These are phyloP conservation scores for Beauveria pseudobassiana DNA, from an alignment of 2,329 filamentous ascomycete species.

Conservation along the genomic window DNA sequence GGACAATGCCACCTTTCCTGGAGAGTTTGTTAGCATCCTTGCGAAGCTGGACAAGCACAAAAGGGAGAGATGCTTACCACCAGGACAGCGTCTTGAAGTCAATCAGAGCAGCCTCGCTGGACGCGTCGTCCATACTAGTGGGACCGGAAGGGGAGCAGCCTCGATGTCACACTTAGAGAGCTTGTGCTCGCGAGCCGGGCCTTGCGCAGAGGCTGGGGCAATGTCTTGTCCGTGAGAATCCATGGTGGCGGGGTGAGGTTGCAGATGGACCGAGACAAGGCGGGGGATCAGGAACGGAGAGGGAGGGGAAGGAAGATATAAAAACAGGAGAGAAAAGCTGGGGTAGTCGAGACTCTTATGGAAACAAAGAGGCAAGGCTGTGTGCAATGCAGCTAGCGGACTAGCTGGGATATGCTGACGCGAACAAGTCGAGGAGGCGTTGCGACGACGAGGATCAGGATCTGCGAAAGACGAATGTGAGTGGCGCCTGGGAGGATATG, in stretches of 20 bases:
- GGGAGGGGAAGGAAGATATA: neutral
- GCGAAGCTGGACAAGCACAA: neutral
- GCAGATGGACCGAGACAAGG: neutral
- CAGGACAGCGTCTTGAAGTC: conserved; percentile 31
- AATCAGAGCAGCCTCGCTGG: conserved; percentile 17
- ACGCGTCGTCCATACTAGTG: conserved; percentile 2
- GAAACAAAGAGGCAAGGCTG: neutral
- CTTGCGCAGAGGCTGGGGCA: neutral
- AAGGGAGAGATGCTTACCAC: conserved; percentile 24
- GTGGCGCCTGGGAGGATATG: neutral
- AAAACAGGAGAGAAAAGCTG: neutral
- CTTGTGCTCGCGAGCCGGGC: neutral
- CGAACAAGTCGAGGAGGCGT: neutral
- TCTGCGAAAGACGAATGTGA: neutral
- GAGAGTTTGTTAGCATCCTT: neutral
- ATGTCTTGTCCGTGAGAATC: conserved; percentile 5
- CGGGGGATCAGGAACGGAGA: neutral
- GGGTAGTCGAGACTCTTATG: conserved; percentile 1
- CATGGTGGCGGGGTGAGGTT: neutral
- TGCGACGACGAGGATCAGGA: neutral
- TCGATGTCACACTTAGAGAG: neutral
- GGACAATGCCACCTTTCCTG: conserved; percentile 37
- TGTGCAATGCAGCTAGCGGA: neutral
- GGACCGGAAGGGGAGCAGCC: neutral
- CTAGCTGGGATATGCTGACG: neutral